Conservation (phyloP, 805 yeast genomes). For the Isabelozyma gotoi region DNA sequence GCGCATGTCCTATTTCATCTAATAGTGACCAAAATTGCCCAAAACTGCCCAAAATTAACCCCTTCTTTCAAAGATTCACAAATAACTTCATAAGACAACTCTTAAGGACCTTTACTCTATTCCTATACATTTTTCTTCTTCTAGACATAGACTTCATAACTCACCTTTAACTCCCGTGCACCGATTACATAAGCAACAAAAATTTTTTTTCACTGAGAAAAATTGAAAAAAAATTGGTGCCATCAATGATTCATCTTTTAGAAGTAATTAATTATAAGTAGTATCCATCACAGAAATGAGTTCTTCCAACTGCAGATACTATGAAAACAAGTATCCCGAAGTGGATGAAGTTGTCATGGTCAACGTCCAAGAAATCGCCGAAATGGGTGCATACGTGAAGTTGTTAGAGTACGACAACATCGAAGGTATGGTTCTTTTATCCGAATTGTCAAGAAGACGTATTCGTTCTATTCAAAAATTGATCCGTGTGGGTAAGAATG, state of each 20-base stretch:
- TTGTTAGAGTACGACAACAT: constrained; percentile 95
- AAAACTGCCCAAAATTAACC: no score
- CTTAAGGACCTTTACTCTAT: no score
- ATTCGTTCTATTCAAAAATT: constrained; percentile 96
- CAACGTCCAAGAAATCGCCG: constrained; percentile 96
- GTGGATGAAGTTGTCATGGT: constrained; percentile 99
- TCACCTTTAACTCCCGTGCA: neutral
- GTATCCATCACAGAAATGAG: constrained; percentile 50
- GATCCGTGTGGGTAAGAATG: constrained; percentile 97
- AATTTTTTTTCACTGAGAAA: neutral
- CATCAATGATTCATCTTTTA: neutral
- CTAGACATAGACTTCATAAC: no score
- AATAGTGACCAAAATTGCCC: no score
- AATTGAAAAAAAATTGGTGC: neutral
- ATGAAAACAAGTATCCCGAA: constrained; percentile 97
- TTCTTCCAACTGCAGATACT: constrained; percentile 89
- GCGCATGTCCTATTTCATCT: no score
- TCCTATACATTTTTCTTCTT: neutral
- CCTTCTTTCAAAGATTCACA: no score
- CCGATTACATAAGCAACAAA: neutral
- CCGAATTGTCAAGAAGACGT: constrained; percentile 97
- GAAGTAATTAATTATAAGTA: neutral
- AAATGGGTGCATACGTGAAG: constrained; percentile 98
- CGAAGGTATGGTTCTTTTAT: constrained; percentile 96
- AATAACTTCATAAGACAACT: no score